These are phyloP conservation scores for Carex myosuroides DNA, from an alignment of 176 grass and related monocot species.

Conservation along the genomic window DNA sequence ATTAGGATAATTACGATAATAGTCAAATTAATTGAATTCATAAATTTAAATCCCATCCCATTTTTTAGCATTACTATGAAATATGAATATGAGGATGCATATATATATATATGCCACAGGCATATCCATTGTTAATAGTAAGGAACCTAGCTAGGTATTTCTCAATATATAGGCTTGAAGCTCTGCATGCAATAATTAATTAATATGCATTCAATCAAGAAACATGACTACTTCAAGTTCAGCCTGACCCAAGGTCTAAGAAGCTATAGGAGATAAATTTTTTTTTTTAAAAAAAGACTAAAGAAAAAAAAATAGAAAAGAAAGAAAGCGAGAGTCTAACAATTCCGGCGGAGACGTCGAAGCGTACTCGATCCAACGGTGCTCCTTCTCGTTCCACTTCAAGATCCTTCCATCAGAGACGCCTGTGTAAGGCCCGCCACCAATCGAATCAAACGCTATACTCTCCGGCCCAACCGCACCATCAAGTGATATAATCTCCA, in stretches of 20 bases:
- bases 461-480: constrained; percentile 57
- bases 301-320: not conserved
- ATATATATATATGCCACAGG: too few relatives aligned
- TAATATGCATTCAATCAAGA: not conserved
- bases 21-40: not conserved
- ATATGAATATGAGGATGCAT: not conserved
- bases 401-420: constrained; percentile 74
- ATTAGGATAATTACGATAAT: not conserved
- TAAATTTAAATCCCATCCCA: not conserved
- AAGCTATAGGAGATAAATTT: not conserved
- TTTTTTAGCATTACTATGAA: not conserved
- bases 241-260: not conserved
- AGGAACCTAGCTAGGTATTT: not conserved
- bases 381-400: constrained; percentile 30
- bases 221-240: not conserved
- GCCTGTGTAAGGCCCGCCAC: constrained; percentile 54
- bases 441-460: constrained; percentile 31
- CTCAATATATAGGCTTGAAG: not conserved
- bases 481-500: constrained; percentile 27
- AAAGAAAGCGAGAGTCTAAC: constrained; percentile 29
- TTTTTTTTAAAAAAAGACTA: not conserved
- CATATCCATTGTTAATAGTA: not conserved
- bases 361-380: constrained; percentile 43
- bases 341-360: constrained; percentile 39
- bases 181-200: not conserved